Evolutionary conservation across 371 early-diverging fungal genomes (phyloP), one percentile per base, ranked within the genome.

Genomic region (Mucor sp.): DNA sequence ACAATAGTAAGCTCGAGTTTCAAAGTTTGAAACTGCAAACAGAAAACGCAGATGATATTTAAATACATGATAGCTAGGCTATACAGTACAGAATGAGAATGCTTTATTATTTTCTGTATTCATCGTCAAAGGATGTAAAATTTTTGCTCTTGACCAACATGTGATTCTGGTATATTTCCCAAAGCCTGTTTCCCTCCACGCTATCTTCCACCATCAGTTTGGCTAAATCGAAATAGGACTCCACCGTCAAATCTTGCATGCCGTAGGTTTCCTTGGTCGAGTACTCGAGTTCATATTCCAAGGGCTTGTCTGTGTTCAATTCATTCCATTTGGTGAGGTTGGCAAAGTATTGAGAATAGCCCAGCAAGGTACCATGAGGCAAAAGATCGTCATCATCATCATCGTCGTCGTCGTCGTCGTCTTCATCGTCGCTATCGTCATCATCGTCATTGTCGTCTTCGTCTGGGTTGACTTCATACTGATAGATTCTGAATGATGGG

Each of bases 401-500:
- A 12, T 74, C 50, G 6, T 39, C 56, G 0, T 66, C 66, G 1
- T 70, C 41, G 9, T 74, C 57, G 0, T 65, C 65, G 3, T 68
- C 68, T 30, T 63, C 66, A 12, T 44, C 47, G 23, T 68, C 60
- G 5, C 63, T 62, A 9, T 67, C 41, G 6, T 70, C 47, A 32
- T 58, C 65, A 7, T 60, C 66, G 35, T 56, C 59, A 7, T 37
- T 27, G 44, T 67, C 32, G 4, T 63, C 65, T n/a, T 72, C 37
- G 15, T 69, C 48, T 17, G 69, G 65, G 25, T 67, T 64, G 14
- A 72, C 63, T 44, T 76, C 71, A 72, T 93, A 93, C 63, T 80
- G 72, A 70, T 89, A 86, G 12, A 94, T 85, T 23, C 94, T 88
- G 53, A 92, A 79, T 3, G 87, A 76, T 30, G 95, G 95, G 65